A percentile compares a stretch with the other conserved stretches of the same genome.
These are phyloP conservation scores for Lactarius deliciosus DNA, from an alignment of 768 basidiomycete species.

Conservation along the genomic window DNA sequence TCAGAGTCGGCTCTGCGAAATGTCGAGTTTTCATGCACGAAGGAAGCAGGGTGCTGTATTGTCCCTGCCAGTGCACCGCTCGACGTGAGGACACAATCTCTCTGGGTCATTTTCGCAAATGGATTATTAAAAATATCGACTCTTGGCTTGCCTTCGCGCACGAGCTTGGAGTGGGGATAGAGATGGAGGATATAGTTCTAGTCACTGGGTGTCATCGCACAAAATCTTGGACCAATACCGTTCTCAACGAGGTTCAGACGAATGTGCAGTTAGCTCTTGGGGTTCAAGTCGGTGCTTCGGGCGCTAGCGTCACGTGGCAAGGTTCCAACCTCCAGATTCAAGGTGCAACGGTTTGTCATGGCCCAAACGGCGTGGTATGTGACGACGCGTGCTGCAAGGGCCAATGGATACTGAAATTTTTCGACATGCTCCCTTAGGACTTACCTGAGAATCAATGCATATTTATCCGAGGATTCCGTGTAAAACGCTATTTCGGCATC, in stretches of 20 bases:
- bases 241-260: background rate
- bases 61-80: background rate
- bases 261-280: too few species aligned
- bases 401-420: background rate
- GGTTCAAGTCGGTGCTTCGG: too few species aligned
- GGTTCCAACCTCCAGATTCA: background rate
- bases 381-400: too few species aligned
- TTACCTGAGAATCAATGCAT: background rate
- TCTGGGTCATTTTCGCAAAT: background rate
- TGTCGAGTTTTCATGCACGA: background rate
- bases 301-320: background rate
- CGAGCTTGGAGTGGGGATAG: background rate
- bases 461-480: background rate
- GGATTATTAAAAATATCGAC: background rate
- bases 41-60: background rate
- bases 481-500: background rate
- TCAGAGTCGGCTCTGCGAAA: background rate
- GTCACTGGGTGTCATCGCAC: constrained; percentile 1
- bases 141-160: background rate
- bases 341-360: background rate
- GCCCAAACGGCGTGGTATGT: background rate
- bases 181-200: background rate
- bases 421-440: background rate
- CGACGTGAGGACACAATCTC: background rate
- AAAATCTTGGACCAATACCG: background rate